Percentiles rank a stretch among this genome's conserved stretches.
Evolutionary conservation across 2,329 filamentous ascomycete species (phyloP).

Genomic region (Aspergillus candidus): DNA sequence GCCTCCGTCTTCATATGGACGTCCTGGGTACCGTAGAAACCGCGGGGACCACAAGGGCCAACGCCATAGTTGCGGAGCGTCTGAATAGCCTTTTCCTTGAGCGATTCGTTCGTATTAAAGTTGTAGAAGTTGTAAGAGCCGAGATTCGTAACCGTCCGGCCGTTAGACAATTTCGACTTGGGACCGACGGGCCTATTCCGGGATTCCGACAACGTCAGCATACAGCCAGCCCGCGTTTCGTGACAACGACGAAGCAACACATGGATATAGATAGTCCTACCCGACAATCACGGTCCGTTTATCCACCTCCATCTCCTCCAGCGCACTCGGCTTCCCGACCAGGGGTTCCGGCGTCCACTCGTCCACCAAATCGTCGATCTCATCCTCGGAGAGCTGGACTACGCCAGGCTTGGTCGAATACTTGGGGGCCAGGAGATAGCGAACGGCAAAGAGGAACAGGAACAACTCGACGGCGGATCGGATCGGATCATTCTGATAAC

Average conservation of each 20-base stretch:
- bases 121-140: conserved; percentile 98
- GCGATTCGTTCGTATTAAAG: conserved; percentile 82
- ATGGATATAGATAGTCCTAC: conserved; percentile 43
- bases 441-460: conserved; percentile 88
- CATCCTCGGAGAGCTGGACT: conserved; percentile 84
- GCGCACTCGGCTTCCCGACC: conserved; percentile 63
- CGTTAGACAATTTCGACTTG: conserved; percentile 80
- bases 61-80: conserved; percentile 93
- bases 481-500: conserved; percentile 94
- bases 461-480: conserved; percentile 90
- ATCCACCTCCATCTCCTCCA: conserved; percentile 78
- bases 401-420: conserved; percentile 92
- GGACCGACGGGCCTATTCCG: conserved; percentile 70
- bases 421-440: conserved; percentile 83
- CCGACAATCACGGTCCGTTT: conserved; percentile 82
- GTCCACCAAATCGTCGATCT: conserved; percentile 93
- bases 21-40: conserved; percentile 97
- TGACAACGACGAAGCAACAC: neutral
- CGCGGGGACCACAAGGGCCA: conserved; percentile 90
- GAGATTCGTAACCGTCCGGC: conserved; percentile 86
- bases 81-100: conserved; percentile 92
- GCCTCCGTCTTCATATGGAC: conserved; percentile 96
- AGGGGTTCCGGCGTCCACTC: conserved; percentile 95
- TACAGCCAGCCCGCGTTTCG: neutral
- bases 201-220: no score